These are phyloP conservation scores for Candida ponderosae DNA, from an alignment of 805 yeast genomes.

Conservation along the genomic window DNA sequence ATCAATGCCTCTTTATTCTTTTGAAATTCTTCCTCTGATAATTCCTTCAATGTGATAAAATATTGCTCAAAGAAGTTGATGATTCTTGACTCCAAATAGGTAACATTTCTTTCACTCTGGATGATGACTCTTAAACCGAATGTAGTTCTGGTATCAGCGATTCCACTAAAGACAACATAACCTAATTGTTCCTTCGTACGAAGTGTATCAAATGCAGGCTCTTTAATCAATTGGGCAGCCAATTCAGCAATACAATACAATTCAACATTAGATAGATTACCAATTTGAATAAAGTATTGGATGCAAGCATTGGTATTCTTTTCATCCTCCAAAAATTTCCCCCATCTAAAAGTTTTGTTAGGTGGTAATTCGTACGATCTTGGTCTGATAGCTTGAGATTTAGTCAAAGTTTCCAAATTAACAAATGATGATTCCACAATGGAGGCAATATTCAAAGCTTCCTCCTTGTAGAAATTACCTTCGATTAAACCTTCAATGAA, in stretches of 20 bases:
- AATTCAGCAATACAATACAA: constrained; percentile 50
- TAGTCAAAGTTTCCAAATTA: constrained; percentile 29
- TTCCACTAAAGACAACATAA: constrained; percentile 82
- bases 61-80: constrained; percentile 50
- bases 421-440: constrained; percentile 31
- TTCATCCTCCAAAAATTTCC: constrained; percentile 47
- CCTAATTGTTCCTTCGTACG: constrained; percentile 95
- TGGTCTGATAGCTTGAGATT: constrained; percentile 34
- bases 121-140: constrained; percentile 67
- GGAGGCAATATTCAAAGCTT: constrained; percentile 43
- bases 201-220: constrained; percentile 83
- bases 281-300: constrained; percentile 69
- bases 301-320: constrained; percentile 78
- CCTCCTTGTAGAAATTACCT: constrained; percentile 59
- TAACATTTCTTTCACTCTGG: constrained; percentile 76
- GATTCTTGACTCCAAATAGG: constrained; percentile 70
- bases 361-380: constrained; percentile 35
- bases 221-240: constrained; percentile 65
- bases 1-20: constrained; percentile 65
- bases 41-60: constrained; percentile 34
- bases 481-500: constrained; percentile 66
- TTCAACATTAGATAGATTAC: constrained; percentile 35
- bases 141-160: constrained; percentile 59
- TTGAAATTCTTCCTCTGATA: constrained; percentile 58
- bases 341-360: constrained; percentile 35